Evolutionary conservation across 495 filamentous ascomycete genomes (phyloP).

Genomic region (Penicillium canariense): DNA sequence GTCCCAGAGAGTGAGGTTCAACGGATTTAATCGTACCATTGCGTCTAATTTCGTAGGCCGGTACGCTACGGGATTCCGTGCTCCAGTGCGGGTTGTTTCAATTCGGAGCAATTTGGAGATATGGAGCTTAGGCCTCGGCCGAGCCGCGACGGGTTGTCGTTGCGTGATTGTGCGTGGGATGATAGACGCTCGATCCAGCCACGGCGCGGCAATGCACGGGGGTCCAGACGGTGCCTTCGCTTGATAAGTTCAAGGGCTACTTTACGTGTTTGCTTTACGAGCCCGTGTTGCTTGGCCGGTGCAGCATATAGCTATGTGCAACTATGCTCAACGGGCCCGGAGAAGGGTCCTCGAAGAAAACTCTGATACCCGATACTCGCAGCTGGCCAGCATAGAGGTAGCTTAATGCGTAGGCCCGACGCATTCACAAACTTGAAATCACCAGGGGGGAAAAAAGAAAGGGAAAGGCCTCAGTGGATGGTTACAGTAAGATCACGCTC

Average conservation of each 20-base stretch:
- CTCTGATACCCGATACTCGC: neutral
- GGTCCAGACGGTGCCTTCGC: too few relatives aligned
- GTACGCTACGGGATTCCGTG: neutral
- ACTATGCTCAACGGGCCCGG: neutral
- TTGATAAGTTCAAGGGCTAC: neutral
- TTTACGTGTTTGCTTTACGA: neutral
- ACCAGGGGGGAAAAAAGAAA: constrained; percentile 11
- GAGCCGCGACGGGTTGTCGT: neutral
- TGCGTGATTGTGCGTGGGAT: neutral
- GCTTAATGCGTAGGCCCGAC: neutral
- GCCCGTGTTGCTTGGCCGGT: neutral
- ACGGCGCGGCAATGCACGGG: neutral
- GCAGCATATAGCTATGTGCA: neutral
- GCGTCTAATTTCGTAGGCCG: neutral
- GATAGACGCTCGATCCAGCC: neutral
- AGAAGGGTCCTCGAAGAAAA: neutral
- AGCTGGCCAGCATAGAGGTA: neutral
- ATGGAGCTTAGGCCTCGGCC: neutral
- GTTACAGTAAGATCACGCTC: constrained; percentile 53
- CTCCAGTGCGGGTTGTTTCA: neutral
- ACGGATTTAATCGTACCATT: neutral
- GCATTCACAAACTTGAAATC: neutral
- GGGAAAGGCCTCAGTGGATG: constrained; percentile 44
- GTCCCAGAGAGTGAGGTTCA: too few relatives aligned
- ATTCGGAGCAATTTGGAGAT: neutral